Evolutionary conservation across 2,329 filamentous ascomycete genomes (phyloP).

Genomic region (Mycosphaerelloides madeirae): DNA sequence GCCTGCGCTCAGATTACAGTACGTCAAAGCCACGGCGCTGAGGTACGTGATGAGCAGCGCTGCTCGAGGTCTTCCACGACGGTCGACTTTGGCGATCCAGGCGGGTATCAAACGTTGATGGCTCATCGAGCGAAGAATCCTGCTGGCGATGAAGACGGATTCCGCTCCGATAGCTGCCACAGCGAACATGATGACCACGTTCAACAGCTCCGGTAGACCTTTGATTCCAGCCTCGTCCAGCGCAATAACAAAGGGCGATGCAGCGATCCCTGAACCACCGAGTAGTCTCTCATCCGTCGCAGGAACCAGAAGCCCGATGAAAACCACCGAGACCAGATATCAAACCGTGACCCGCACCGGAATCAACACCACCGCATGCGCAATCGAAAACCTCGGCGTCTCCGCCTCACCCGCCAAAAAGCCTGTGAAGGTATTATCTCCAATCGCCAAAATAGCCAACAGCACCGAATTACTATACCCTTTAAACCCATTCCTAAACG

Average conservation of each 20-base stretch:
- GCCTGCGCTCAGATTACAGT: slow-evolving; percentile 58
- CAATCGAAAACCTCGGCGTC: slow-evolving; percentile 37
- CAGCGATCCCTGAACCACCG: slow-evolving; percentile 26
- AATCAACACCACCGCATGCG: slow-evolving; percentile 39
- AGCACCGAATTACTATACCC: slow-evolving; percentile 54
- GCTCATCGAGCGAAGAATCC: slow-evolving; percentile 48
- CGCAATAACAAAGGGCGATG: slow-evolving; percentile 62
- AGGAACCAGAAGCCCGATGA: slow-evolving; percentile 26
- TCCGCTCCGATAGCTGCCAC: slow-evolving; percentile 55
- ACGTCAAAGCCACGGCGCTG: slow-evolving; percentile 64
- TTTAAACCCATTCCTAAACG: slow-evolving; percentile 54
- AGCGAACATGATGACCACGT: slow-evolving; percentile 58
- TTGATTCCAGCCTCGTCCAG: slow-evolving; percentile 55
- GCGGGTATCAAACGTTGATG: slow-evolving; percentile 63
- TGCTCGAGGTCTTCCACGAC: slow-evolving; percentile 70
- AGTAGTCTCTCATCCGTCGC: slow-evolving; percentile 14
- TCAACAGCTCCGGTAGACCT: slow-evolving; percentile 59
- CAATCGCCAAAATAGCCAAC: slow-evolving; percentile 7
- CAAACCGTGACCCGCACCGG: slow-evolving; percentile 38
- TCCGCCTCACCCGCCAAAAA: slow-evolving; percentile 40
- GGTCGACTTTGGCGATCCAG: slow-evolving; percentile 75
- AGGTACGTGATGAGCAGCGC: slow-evolving; percentile 62
- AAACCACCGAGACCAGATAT: slow-evolving; percentile 33
- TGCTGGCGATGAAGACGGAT: slow-evolving; percentile 53
- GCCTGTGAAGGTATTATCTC: slow-evolving; percentile 42